Evolutionary conservation across 768 basidiomycete species (phyloP).

Genomic region (Mycena floridula): DNA sequence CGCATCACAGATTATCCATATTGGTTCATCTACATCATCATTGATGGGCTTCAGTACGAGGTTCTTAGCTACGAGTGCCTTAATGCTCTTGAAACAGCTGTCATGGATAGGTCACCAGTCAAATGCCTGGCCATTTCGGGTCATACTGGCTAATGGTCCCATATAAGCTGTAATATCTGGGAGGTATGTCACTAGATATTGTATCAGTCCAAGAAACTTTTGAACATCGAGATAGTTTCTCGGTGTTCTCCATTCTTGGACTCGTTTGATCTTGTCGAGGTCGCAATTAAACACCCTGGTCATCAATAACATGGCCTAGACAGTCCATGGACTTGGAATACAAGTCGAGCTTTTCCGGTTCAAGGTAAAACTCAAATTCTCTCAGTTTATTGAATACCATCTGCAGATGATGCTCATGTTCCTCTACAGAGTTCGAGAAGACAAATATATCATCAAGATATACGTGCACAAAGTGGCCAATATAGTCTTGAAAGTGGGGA

Average conservation of each 20-base stretch:
- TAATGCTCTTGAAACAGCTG: constrained; percentile 15
- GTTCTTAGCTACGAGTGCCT: constrained; percentile 2
- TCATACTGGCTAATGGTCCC: constrained; percentile 13
- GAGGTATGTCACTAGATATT: constrained; percentile 23
- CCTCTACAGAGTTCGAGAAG: too few relatives aligned
- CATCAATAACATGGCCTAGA: too few relatives aligned
- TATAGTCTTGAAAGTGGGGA: too few relatives aligned
- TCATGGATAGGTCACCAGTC: constrained; percentile 17
- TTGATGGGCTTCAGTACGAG: constrained; percentile 11
- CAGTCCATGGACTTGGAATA: too few relatives aligned
- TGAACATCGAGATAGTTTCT: constrained; percentile 16
- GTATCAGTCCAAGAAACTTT: constrained; percentile 21
- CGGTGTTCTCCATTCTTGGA: constrained; percentile 9
- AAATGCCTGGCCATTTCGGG: constrained; percentile 13
- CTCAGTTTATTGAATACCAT: too few relatives aligned
- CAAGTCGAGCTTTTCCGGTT: too few relatives aligned
- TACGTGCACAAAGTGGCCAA: too few relatives aligned
- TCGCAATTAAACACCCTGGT: neutral
- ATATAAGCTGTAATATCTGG: constrained; percentile 19
- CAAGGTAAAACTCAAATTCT: too few relatives aligned
- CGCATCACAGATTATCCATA: too few relatives aligned
- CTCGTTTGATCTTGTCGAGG: constrained; percentile 21
- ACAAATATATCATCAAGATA: too few relatives aligned
- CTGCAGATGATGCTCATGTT: too few relatives aligned
- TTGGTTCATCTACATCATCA: constrained; percentile 1